Evolutionary conservation across 2,329 filamentous ascomycete genomes (phyloP).

Genomic region (Raffaelea albimanens): DNA sequence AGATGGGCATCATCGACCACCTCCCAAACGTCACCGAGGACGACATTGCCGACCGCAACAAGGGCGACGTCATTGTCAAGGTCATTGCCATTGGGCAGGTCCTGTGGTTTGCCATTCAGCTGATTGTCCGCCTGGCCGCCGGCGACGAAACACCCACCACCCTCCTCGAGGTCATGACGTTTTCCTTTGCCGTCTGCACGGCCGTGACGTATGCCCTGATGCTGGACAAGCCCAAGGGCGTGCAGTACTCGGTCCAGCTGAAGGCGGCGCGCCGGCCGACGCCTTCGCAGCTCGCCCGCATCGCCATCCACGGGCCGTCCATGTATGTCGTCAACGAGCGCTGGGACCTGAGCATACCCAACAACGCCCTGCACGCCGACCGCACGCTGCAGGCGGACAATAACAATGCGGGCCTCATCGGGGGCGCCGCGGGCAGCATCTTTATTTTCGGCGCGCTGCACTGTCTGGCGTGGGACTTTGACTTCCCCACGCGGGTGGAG

Average conservation of each 20-base stretch:
- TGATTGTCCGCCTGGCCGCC: constrained; percentile 14
- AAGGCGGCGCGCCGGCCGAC: constrained; percentile 1
- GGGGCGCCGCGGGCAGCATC: neutral
- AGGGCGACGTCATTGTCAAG: constrained; percentile 17
- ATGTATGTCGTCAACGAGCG: neutral
- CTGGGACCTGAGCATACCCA: constrained; percentile 2
- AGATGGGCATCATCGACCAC: constrained; percentile 12
- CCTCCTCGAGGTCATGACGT: constrained; percentile 14
- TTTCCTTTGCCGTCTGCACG: constrained; percentile 15
- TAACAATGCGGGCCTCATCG: neutral
- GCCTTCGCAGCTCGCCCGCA: neutral
- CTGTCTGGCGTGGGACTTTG: constrained; percentile 17
- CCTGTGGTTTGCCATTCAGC: constrained; percentile 15
- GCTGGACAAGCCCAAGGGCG: constrained; percentile 10
- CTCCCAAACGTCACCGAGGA: constrained; percentile 13
- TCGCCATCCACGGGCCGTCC: constrained; percentile 2
- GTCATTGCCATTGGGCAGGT: constrained; percentile 16
- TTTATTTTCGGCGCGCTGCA: constrained; percentile 12
- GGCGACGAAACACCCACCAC: constrained; percentile 16
- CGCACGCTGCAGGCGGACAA: neutral
- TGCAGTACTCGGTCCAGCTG: neutral
- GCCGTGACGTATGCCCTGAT: constrained; percentile 8
- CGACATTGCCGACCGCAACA: constrained; percentile 15
- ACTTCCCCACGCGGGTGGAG: constrained; percentile 16
- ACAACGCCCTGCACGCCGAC: constrained; percentile 3